phyloP scores from a whole-genome alignment of 371 early-diverging fungal genomes.

The Apophysomyces sp. region DNA sequence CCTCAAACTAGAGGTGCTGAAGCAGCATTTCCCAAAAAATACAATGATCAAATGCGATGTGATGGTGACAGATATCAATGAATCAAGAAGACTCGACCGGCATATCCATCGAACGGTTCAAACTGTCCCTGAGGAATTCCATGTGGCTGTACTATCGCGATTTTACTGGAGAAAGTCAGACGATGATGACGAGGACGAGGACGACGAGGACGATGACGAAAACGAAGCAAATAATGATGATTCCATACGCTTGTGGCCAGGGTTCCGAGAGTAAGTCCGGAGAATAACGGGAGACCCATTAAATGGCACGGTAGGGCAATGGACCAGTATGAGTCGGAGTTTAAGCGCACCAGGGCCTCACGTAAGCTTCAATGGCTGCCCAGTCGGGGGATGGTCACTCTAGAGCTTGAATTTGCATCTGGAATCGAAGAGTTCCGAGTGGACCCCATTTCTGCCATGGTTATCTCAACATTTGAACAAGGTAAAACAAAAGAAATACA shows the following conservation, averaged over 20 bases:
- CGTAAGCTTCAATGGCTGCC: constrained; percentile 27
- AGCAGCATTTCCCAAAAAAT: constrained; percentile 30
- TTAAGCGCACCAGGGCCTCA: constrained; percentile 12
- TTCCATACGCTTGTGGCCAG: neutral
- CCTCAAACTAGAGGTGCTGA: constrained; percentile 27
- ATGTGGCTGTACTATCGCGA: constrained; percentile 25
- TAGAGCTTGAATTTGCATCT: constrained; percentile 27
- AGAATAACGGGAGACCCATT: constrained; percentile 3
- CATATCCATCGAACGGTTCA: constrained; percentile 20
- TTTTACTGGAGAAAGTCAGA: constrained; percentile 28
- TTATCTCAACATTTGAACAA: constrained; percentile 25
- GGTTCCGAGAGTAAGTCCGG: neutral
- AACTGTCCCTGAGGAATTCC: constrained; percentile 10
- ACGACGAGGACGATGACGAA: constrained; percentile 8
- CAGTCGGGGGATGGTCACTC: constrained; percentile 21
- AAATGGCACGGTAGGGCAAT: neutral
- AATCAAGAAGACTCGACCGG: constrained; percentile 31
- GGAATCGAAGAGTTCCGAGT: constrained; percentile 8
- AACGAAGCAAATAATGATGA: neutral
- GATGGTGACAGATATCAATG: constrained; percentile 39
- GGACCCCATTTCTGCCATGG: constrained; percentile 23
- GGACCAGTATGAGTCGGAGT: constrained; percentile 23
- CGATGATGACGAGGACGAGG: constrained; percentile 12
- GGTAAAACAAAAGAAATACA: constrained; percentile 7
- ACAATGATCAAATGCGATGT: constrained; percentile 36